A percentile compares a stretch with the other conserved stretches of the same genome.
phyloP scores from a whole-genome alignment of 1,284 basidiomycete genomes.

The Fomitopsis palustris region DNA sequence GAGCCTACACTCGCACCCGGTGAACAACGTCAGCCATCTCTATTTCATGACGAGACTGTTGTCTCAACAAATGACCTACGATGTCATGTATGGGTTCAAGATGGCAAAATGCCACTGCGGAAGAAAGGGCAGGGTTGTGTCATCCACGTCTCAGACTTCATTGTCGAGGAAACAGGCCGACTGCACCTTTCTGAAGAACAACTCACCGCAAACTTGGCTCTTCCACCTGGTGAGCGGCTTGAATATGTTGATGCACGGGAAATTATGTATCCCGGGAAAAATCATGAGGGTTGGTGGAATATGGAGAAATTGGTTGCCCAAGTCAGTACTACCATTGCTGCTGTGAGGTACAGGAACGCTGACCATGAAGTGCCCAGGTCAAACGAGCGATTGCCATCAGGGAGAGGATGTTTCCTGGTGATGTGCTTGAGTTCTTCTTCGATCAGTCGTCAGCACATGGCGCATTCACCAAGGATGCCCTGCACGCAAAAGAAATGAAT shows the following conservation, averaged over 20 bases:
- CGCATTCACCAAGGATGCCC: conserved; percentile 34
- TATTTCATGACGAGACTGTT: conserved; percentile 37
- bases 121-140: conserved; percentile 34
- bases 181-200: too few relatives aligned
- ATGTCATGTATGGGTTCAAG: conserved; percentile 28
- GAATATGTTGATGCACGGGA: conserved; percentile 7
- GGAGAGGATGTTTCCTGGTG: conserved; percentile 27
- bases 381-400: conserved; percentile 19
- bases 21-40: conserved; percentile 22
- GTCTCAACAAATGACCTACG: conserved; percentile 33
- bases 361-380: too few relatives aligned
- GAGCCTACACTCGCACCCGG: too few relatives aligned
- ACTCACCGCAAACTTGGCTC: neutral
- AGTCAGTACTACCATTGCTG: conserved; percentile 16
- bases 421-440: conserved; percentile 31
- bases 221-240: conserved; percentile 13
- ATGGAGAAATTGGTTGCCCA: conserved; percentile 36
- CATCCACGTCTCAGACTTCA: conserved; percentile 17
- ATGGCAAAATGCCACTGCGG: conserved; percentile 29
- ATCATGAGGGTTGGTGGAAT: conserved; percentile 40
- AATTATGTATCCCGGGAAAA: conserved; percentile 9
- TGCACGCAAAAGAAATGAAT: conserved; percentile 33
- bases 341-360: too few relatives aligned
- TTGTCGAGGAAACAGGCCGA: neutral
- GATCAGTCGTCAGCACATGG: conserved; percentile 39